Evolutionary conservation across 306 rosid genomes (phyloP).

Genomic region (Canavalia gladiata): DNA sequence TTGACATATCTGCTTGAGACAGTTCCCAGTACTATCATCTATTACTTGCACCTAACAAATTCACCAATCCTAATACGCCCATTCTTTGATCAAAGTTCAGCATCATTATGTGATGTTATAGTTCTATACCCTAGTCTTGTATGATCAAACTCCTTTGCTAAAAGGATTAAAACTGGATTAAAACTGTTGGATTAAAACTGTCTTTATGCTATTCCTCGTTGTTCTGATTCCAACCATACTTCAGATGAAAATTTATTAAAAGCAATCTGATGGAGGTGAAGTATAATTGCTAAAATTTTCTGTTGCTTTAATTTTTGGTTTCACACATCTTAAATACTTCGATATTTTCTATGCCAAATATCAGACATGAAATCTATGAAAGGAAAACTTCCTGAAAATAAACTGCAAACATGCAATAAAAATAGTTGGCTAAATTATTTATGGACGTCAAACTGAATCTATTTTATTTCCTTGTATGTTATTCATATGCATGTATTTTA

Average conservation of each 20-base stretch:
- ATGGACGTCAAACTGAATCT: background rate
- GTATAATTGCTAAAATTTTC: background rate
- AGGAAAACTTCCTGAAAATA: background rate
- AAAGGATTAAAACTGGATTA: conserved; percentile 10
- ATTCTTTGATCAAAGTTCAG: conserved; percentile 9
- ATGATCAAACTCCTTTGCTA: background rate
- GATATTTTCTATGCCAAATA: conserved; percentile 30
- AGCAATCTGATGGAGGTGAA: background rate
- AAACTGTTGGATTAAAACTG: background rate
- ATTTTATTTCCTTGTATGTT: background rate
- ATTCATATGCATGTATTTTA: background rate
- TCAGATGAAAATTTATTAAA: background rate
- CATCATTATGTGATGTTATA: background rate
- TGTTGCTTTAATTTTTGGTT: background rate
- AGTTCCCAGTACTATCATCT: background rate
- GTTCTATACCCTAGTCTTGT: background rate
- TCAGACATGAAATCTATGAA: no score
- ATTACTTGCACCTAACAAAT: background rate
- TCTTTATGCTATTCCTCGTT: background rate
- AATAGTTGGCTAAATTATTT: background rate
- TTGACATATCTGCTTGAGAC: background rate
- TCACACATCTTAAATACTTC: background rate
- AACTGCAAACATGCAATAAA: background rate
- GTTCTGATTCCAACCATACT: background rate
- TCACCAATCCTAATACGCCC: conserved; percentile 5